Evolutionary conservation across 371 early-diverging fungal species (phyloP), one percentile per base, ranked within the genome.

Genomic region (Nematocida sp.): DNA sequence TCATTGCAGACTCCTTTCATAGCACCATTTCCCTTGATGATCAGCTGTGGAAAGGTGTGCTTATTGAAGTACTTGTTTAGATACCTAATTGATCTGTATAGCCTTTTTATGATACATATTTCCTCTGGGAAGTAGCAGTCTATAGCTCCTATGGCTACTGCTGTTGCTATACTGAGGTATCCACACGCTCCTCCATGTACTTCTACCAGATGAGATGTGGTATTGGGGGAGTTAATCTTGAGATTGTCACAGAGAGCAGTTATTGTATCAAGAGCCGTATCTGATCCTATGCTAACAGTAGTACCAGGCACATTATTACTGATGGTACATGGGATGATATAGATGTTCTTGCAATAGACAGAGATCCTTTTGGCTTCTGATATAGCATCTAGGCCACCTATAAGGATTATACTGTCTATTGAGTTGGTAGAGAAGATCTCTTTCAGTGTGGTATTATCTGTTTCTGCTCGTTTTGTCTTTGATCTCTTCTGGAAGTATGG

Each of bases 291-390:
- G 40, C 91, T 91, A 76, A 87, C 90, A 78, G 94, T 94, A 0
- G 96, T 95, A 29, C 93, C 93, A 1, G 96, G 96, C 2, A 96
- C 93, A 81, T 98, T 96, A 85, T 96, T 96, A 43, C 90, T 89
- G 53, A 94, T 88, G 0, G 96, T 93, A 25, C 95, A 93, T 5
- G 99, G 99, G 9, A 98, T 86, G 57, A 89, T 86, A 34, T 91
- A 87, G 7, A 70, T 40, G 2, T 40, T 66, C 46, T 46, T 51
- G 62, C 11, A 49, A 0, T 67, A 1, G 19, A 13, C 13, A 38
- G 21, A 31, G 17, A 63, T 48, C 43, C 48, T 75, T 62, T 63
- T 53, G 3, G 53, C 40, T 31, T 75, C 64, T 32, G 49, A 11
- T 3, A 63, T 37, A 23, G 64, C 75, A 75, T 75, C 75, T 0